Percentiles rank a stretch among this genome's conserved stretches.
Evolutionary conservation across 225 moss, liverwort and hornwort species (phyloP).

Genomic region (Bryoerythrophyllum caledonicum): DNA sequence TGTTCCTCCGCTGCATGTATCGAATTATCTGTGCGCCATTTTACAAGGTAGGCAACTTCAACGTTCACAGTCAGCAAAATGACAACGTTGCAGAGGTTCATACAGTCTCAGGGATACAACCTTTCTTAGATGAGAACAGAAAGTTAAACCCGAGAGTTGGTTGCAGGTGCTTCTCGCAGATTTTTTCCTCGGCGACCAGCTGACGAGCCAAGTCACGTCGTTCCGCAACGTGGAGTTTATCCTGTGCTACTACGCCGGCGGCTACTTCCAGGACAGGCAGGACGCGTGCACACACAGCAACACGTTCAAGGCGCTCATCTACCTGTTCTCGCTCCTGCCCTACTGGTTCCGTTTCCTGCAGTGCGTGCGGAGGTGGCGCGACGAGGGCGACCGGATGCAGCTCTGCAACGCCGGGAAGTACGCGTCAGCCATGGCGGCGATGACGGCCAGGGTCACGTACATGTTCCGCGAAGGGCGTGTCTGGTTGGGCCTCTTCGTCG

Average conservation of each 20-base stretch:
- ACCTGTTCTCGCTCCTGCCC: conserved; percentile 75
- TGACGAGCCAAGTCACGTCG: conserved; percentile 83
- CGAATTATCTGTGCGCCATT: conserved; percentile 70
- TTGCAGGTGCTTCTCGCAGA: conserved; percentile 82
- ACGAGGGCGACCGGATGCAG: conserved; percentile 72
- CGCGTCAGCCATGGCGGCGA: conserved; percentile 80
- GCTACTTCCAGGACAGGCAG: conserved; percentile 60
- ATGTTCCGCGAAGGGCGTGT: neutral
- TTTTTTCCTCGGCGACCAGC: conserved; percentile 93
- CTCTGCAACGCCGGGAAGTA: conserved; percentile 89
- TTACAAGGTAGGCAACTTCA: conserved; percentile 59
- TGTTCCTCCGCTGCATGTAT: conserved; percentile 64
- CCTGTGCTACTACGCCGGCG: conserved; percentile 79
- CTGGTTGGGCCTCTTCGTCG: conserved; percentile 57
- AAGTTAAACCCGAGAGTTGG: neutral
- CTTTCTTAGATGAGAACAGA: too few species aligned
- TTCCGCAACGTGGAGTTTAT: conserved; percentile 80
- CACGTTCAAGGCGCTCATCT: conserved; percentile 58
- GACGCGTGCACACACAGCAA: conserved; percentile 47
- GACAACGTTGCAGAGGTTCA: too few species aligned
- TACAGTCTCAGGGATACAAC: too few species aligned
- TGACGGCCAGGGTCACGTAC: conserved; percentile 70
- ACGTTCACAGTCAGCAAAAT: too few species aligned
- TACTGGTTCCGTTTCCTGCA: conserved; percentile 92
- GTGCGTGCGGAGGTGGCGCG: conserved; percentile 79